These are phyloP conservation scores for Aquilaria yunnanensis DNA, from an alignment of 345 rosid species.

Conservation along the genomic window DNA sequence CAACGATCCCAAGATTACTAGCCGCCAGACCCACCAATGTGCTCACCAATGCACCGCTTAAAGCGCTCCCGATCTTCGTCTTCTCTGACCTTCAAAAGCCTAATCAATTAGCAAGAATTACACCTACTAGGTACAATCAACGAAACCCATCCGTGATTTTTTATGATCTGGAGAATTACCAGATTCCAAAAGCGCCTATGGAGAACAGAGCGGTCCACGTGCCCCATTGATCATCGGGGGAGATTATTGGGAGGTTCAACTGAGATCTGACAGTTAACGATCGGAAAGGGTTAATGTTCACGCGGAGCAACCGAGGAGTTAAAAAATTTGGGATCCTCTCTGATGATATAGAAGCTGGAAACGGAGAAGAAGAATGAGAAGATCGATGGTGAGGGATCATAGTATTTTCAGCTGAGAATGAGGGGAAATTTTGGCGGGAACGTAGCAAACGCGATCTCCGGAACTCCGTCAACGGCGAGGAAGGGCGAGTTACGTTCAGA, in stretches of 20 bases:
- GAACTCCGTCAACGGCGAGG: conserved; percentile 9
- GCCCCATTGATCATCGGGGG: conserved; percentile 75
- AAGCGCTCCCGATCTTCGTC: conserved; percentile 68
- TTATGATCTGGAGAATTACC: conserved; percentile 29
- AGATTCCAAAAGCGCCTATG: conserved; percentile 73
- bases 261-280: conserved; percentile 46
- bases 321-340: conserved; percentile 7
- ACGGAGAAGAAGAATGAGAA: not conserved
- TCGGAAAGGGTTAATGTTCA: conserved; percentile 16
- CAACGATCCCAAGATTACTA: conserved; percentile 67
- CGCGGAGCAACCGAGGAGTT: conserved; percentile 17
- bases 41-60: conserved; percentile 88
- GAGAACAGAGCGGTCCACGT: conserved; percentile 82
- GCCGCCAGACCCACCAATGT: conserved; percentile 78
- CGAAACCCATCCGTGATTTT: not conserved
- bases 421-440: conserved; percentile 21
- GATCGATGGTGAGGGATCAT: not conserved
- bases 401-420: conserved; percentile 5
- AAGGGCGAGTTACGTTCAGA: conserved; percentile 8
- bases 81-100: conserved; percentile 68
- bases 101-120: too few species aligned
- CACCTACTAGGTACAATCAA: not conserved
- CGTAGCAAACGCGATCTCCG: conserved; percentile 11
- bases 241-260: conserved; percentile 51
- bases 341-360: not conserved